These are phyloP conservation scores for Linderina pennispora DNA, from an alignment of 192 early-diverging fungal species.

Conservation along the genomic window DNA sequence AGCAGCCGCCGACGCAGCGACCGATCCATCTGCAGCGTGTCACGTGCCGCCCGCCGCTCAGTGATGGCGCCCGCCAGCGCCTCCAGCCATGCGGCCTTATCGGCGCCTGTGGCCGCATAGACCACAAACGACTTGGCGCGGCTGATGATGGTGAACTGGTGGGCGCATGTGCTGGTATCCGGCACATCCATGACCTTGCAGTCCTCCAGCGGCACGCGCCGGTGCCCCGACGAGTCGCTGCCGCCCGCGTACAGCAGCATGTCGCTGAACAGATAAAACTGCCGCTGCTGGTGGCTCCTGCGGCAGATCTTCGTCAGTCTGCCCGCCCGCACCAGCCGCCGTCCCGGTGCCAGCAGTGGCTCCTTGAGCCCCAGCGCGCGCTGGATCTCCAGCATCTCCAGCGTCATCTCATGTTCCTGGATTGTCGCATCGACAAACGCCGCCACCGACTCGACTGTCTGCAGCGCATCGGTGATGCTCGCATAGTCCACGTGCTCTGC, in stretches of 20 bases:
- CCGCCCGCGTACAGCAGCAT: conserved; percentile 65
- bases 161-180: conserved; percentile 48
- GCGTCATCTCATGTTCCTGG: conserved; percentile 70
- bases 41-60: conserved; percentile 51
- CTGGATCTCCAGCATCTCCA: conserved; percentile 65
- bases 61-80: conserved; percentile 54
- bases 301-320: conserved; percentile 70
- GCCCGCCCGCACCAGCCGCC: conserved; percentile 59
- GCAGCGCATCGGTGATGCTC: conserved; percentile 37
- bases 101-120: conserved; percentile 49
- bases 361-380: conserved; percentile 61
- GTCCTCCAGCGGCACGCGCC: conserved; percentile 63
- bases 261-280: conserved; percentile 73
- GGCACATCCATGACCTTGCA: conserved; percentile 49
- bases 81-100: conserved; percentile 61
- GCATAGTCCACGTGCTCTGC: conserved; percentile 37
- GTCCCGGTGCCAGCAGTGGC: conserved; percentile 62
- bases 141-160: conserved; percentile 74
- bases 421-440: conserved; percentile 75
- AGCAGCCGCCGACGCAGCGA: conserved; percentile 35
- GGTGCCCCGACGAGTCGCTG: conserved; percentile 60
- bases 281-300: conserved; percentile 62
- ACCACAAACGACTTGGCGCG: conserved; percentile 76
- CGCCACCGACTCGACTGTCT: conserved; percentile 56
- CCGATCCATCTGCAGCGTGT: conserved; percentile 55